phyloP scores from a whole-genome alignment of 2,329 filamentous ascomycete species.

The Shiraia sp. region DNA sequence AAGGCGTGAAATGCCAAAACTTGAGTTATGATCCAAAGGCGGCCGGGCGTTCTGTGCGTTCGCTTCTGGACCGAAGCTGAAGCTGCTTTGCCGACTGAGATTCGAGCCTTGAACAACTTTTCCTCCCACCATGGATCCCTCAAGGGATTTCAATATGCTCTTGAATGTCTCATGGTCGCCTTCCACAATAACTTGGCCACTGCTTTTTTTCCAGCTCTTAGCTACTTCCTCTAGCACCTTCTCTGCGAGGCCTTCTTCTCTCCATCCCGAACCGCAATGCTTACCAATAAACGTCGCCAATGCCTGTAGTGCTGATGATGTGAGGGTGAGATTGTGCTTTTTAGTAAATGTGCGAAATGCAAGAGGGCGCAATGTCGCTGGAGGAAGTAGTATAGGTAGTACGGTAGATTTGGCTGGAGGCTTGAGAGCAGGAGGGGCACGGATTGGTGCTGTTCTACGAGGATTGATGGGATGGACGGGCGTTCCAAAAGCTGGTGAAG shows the following conservation, averaged over 20 bases:
- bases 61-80: slow-evolving; percentile 59
- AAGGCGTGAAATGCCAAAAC: slow-evolving; percentile 61
- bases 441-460: slow-evolving; percentile 44
- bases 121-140: slow-evolving; percentile 88
- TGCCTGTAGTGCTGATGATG: slow-evolving; percentile 80
- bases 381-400: slow-evolving; percentile 85
- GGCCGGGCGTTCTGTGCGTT: slow-evolving; percentile 33
- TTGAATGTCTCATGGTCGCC: slow-evolving; percentile 72
- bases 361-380: slow-evolving; percentile 81
- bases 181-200: slow-evolving; percentile 88
- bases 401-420: slow-evolving; percentile 64
- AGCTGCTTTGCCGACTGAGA: slow-evolving; percentile 66
- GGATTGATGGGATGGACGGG: slow-evolving; percentile 77
- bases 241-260: slow-evolving; percentile 91
- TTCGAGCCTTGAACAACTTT: slow-evolving; percentile 62
- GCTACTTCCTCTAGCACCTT: slow-evolving; percentile 90
- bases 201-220: slow-evolving; percentile 86
- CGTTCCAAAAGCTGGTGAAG: slow-evolving; percentile 87
- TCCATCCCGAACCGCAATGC: slow-evolving; percentile 94
- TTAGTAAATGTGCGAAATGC: slow-evolving; percentile 97
- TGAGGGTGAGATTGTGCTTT: slow-evolving; percentile 92
- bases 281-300: slow-evolving; percentile 89
- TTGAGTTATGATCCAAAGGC: slow-evolving; percentile 62
- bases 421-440: slow-evolving; percentile 53
- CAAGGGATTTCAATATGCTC: slow-evolving; percentile 79